Conservation (phyloP, 164 flowering plant genomes). For the Amborella trichopoda region DNA sequence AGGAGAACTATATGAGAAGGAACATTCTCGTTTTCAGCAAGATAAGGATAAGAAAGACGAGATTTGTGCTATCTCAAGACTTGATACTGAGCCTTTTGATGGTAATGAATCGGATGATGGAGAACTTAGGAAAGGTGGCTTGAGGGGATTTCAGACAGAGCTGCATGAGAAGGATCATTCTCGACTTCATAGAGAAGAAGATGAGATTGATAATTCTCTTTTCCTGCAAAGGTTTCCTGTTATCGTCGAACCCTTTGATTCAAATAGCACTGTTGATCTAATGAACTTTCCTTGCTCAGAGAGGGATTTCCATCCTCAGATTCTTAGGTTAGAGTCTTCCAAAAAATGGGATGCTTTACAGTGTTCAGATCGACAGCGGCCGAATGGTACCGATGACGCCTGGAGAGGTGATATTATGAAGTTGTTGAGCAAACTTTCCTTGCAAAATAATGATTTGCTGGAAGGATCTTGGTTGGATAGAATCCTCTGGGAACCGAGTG, state of each 20-base stretch:
- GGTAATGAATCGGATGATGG: background rate
- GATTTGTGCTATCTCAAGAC: background rate
- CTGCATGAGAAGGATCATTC: too few species aligned
- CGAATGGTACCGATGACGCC: slow-evolving; percentile 15
- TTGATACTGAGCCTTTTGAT: background rate
- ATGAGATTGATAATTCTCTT: slow-evolving; percentile 24
- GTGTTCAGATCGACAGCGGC: slow-evolving; percentile 17
- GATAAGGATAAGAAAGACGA: slow-evolving; percentile 3
- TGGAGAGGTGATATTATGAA: slow-evolving; percentile 23
- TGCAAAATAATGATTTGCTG: slow-evolving; percentile 49
- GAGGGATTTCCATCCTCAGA: slow-evolving; percentile 60
- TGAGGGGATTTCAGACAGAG: background rate
- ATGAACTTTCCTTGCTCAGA: slow-evolving; percentile 10
- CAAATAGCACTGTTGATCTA: slow-evolving; percentile 20
- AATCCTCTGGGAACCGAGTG: slow-evolving; percentile 66
- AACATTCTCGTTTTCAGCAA: too few species aligned
- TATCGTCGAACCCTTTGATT: slow-evolving; percentile 49
- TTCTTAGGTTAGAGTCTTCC: slow-evolving; percentile 62
- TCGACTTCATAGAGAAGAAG: too few species aligned
- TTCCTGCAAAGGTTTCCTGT: slow-evolving; percentile 21
- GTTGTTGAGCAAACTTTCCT: slow-evolving; percentile 35
- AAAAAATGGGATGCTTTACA: slow-evolving; percentile 18
- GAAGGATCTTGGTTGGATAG: slow-evolving; percentile 80
- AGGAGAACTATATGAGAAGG: too few species aligned
- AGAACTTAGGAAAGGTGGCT: background rate